Evolutionary conservation across 768 basidiomycete genomes (phyloP), one percentile per base, ranked within the genome.

Genomic region (Lentinula lateritia): DNA sequence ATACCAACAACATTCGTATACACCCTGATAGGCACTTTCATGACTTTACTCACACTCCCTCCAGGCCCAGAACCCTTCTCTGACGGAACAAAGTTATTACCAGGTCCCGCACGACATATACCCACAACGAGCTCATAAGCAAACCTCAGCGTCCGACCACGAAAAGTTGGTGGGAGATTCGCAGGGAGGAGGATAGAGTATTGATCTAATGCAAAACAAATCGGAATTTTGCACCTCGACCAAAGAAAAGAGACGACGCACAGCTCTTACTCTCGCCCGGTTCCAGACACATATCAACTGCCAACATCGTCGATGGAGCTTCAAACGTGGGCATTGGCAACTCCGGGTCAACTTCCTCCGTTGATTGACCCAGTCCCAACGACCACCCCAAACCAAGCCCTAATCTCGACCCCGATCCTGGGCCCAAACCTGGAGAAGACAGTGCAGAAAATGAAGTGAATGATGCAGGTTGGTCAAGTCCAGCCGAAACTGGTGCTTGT

Each of bases 101-200:
- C 67, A 38, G 75, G 63, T 8, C 78, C 76, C 12, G 89, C 85
- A 12, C 92, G 82, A 72, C 90, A 95, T 0, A 92, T 88, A 1
- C 95, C 95, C 1, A 98, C 82, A n/a, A 90, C 79, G 12, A 99
- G 83, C 65, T 95, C 88, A 69, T 98, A 98, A 3, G 89, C 89
- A 70, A 99, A 95, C 67, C 80, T 82, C 62, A 98, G 78, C 3
- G 88, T 81, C 48, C 90, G 87, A 2, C 97, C 96, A 50, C 84
- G 83, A 75, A 92, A 97, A 0, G 95, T 93, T 0, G 97, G 97
- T 1, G 97, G 97, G 0, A 98, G 77, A 60, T 84, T 84, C 10
- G 84, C 78, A 0, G 97, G 96, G 1, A 99, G 76, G 0, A 75
- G 73, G 12, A 95, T 74, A 1, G 83, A 83, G 72, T 97, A 98